phyloP scores from a whole-genome alignment of 768 basidiomycete genomes.

The Gloeopeniophorella convolvens region DNA sequence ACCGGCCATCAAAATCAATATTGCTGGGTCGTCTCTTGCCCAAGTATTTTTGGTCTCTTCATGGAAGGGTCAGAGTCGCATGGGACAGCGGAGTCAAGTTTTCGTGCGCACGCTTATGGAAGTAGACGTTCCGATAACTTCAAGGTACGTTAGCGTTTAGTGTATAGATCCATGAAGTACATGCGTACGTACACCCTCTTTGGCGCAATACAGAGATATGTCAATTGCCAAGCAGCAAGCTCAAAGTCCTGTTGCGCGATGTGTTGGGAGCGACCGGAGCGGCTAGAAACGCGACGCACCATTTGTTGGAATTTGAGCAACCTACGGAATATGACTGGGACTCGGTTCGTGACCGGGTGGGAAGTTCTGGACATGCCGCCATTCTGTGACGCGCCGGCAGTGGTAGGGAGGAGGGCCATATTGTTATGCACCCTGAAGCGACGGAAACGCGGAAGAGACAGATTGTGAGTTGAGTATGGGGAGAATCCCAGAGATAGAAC shows the following conservation, averaged over 20 bases:
- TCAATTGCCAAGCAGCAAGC: conserved; percentile 91
- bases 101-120: conserved; percentile 77
- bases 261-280: background rate
- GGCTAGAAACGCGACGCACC: conserved; percentile 38
- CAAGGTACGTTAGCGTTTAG: conserved; percentile 6
- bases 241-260: conserved; percentile 76
- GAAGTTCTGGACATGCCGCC: conserved; percentile 15
- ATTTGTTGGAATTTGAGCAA: conserved; percentile 82
- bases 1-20: conserved; percentile 76
- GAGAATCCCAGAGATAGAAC: background rate
- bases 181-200: conserved; percentile 69
- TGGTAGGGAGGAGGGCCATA: conserved; percentile 27
- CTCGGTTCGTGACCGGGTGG: conserved; percentile 40
- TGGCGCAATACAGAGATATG: conserved; percentile 88
- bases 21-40: conserved; percentile 97
- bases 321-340: conserved; percentile 77
- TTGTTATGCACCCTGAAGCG: conserved; percentile 17
- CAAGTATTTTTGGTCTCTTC: conserved; percentile 97
- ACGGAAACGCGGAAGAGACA: conserved; percentile 21
- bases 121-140: conserved; percentile 95
- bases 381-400: conserved; percentile 19
- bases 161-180: conserved; percentile 13
- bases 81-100: background rate
- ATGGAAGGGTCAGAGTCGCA: conserved; percentile 2
- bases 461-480: conserved; percentile 6